phyloP scores from a whole-genome alignment of 1,284 basidiomycete genomes.

The Leccinum subatratum region DNA sequence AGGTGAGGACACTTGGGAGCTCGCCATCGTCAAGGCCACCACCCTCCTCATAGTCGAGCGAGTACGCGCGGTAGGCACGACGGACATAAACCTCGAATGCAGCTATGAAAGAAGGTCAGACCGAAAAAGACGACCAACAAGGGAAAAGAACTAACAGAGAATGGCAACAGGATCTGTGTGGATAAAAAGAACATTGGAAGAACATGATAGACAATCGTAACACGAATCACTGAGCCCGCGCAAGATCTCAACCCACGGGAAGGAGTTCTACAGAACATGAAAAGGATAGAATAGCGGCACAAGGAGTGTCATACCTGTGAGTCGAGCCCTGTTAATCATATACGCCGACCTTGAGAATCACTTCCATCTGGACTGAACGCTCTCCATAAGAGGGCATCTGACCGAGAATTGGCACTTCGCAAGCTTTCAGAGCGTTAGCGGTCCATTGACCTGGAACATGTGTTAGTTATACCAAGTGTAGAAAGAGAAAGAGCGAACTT shows the following conservation, averaged over 20 bases:
- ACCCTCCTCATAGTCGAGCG: slow-evolving; percentile 90
- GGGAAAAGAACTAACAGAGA: slow-evolving; percentile 47
- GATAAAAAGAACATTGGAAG: slow-evolving; percentile 93
- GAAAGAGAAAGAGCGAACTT: slow-evolving; percentile 52
- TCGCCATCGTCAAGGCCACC: slow-evolving; percentile 76
- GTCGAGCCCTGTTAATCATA: slow-evolving; percentile 82
- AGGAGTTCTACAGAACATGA: slow-evolving; percentile 52
- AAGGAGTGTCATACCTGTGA: slow-evolving; percentile 44
- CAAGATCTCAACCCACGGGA: slow-evolving; percentile 81
- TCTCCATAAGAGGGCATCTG: slow-evolving; percentile 98
- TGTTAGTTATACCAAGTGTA: slow-evolving; percentile 9
- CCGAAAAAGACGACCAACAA: slow-evolving; percentile 1
- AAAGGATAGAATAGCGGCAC: background rate
- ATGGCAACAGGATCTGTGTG: slow-evolving; percentile 81
- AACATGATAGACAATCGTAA: slow-evolving; percentile 96
- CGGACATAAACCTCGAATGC: slow-evolving; percentile 95
- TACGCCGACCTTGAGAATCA: slow-evolving; percentile 82
- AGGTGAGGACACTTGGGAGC: slow-evolving; percentile 75
- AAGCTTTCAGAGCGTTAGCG: slow-evolving; percentile 89
- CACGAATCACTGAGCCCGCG: slow-evolving; percentile 94
- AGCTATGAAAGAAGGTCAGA: slow-evolving; percentile 46
- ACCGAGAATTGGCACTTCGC: slow-evolving; percentile 93
- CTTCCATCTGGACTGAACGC: slow-evolving; percentile 90
- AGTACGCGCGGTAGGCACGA: slow-evolving; percentile 94
- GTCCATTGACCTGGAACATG: slow-evolving; percentile 63